Evolutionary conservation across 441 rosid species (phyloP).

Genomic region (Adansonia gregorii): DNA sequence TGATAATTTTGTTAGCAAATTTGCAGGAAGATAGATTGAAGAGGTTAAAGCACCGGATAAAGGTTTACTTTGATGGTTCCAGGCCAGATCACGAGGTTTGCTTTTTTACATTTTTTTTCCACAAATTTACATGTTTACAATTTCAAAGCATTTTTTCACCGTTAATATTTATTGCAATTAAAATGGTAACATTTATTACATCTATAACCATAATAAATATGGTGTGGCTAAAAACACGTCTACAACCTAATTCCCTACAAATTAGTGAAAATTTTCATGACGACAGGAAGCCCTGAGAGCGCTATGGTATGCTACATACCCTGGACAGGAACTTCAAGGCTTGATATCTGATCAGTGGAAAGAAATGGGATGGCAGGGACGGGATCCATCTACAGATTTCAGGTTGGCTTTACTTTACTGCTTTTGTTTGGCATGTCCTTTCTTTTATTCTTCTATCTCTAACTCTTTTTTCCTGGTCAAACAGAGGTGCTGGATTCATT

Average conservation of each 20-base stretch:
- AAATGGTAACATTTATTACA: no score
- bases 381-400: conserved; percentile 93
- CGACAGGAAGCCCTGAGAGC: conserved; percentile 77
- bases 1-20: conserved; percentile 11
- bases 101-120: not conserved
- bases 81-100: conserved; percentile 76
- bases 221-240: not conserved
- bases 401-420: conserved; percentile 45
- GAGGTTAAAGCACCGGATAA: conserved; percentile 72
- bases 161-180: not conserved
- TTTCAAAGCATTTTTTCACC: no score
- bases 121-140: not conserved
- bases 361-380: conserved; percentile 25
- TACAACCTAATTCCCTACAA: no score
- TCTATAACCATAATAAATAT: no score
- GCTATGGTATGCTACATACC: conserved; percentile 57
- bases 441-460: conserved; percentile 10
- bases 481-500: conserved; percentile 92
- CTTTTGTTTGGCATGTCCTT: not conserved
- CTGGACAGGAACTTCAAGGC: not conserved
- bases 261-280: not conserved
- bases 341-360: conserved; percentile 9
- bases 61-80: conserved; percentile 70
- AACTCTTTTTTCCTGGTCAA: conserved; percentile 22
- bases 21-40: conserved; percentile 73